Conservation (phyloP, 1,284 basidiomycete genomes). For the Omphalotus olearius region DNA sequence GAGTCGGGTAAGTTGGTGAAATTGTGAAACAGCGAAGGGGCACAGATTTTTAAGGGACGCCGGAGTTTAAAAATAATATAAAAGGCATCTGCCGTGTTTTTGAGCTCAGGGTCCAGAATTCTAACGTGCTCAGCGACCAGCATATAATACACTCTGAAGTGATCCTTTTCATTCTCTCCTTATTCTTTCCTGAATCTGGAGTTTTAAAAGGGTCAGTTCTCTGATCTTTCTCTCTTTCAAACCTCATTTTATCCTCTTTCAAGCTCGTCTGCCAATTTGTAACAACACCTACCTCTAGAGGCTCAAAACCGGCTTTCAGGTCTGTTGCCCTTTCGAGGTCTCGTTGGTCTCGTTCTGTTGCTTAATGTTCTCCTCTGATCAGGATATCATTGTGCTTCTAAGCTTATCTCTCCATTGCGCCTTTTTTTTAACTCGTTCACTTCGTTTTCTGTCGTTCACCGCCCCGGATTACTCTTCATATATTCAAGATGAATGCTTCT, state of each 20-base stretch:
- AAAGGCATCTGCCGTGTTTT: slow-evolving; percentile 45
- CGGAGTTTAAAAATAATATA: slow-evolving; percentile 41
- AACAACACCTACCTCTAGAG: slow-evolving; percentile 69
- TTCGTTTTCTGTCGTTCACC: slow-evolving; percentile 56
- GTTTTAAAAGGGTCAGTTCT: slow-evolving; percentile 41
- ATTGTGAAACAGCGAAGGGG: slow-evolving; percentile 16
- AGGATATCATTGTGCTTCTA: slow-evolving; percentile 69
- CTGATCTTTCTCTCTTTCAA: slow-evolving; percentile 20
- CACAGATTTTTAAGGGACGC: slow-evolving; percentile 23
- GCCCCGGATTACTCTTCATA: slow-evolving; percentile 45
- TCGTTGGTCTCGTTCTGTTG: slow-evolving; percentile 14
- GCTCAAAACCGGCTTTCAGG: slow-evolving; percentile 72
- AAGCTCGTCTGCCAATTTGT: slow-evolving; percentile 54
- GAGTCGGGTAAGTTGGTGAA: slow-evolving; percentile 7
- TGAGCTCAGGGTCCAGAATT: slow-evolving; percentile 37
- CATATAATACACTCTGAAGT: slow-evolving; percentile 36
- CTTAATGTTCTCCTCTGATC: slow-evolving; percentile 9
- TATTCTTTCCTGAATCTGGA: slow-evolving; percentile 39
- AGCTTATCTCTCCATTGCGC: slow-evolving; percentile 37
- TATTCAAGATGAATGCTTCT: slow-evolving; percentile 62
- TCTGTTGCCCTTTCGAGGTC: slow-evolving; percentile 28
- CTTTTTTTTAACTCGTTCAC: slow-evolving; percentile 48
- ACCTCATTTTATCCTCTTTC: slow-evolving; percentile 20
- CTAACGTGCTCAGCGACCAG: slow-evolving; percentile 32
- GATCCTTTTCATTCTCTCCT: slow-evolving; percentile 33